Conservation (phyloP, 352 stramenopile species). For the Achlya hypogyna region DNA sequence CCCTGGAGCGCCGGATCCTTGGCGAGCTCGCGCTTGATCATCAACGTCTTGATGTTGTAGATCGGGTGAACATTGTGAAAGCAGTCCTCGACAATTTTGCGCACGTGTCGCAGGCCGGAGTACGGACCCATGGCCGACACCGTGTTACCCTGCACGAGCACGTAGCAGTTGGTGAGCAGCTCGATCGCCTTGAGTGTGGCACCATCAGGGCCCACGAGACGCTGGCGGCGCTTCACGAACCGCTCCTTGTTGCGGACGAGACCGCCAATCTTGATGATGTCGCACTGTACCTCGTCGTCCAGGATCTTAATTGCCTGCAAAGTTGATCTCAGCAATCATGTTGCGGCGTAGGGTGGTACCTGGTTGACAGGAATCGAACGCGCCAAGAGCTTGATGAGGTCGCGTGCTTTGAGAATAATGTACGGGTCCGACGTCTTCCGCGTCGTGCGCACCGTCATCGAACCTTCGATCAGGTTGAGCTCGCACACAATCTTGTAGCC, state of each 20-base stretch:
- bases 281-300: slow-evolving; percentile 96
- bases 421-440: slow-evolving; percentile 95
- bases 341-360: slow-evolving; percentile 21
- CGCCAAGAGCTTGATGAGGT: slow-evolving; percentile 98
- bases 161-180: slow-evolving; percentile 98
- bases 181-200: slow-evolving; percentile 97
- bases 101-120: slow-evolving; percentile 89
- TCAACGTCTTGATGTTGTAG: slow-evolving; percentile 99
- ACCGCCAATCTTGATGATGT: slow-evolving; percentile 99
- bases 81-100: slow-evolving; percentile 98
- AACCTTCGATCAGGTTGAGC: slow-evolving; percentile 97
- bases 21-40: slow-evolving; percentile 99
- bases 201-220: slow-evolving; percentile 96
- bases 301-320: slow-evolving; percentile 91
- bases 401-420: slow-evolving; percentile 97
- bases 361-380: slow-evolving; percentile 96
- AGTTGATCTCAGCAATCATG: background rate
- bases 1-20: slow-evolving; percentile 96
- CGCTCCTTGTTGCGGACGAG: slow-evolving; percentile 99
- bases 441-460: slow-evolving; percentile 89
- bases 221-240: slow-evolving; percentile 97
- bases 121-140: slow-evolving; percentile 88
- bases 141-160: slow-evolving; percentile 98
- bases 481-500: slow-evolving; percentile 94
- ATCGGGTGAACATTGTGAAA: slow-evolving; percentile 99